A percentile compares a stretch with the other conserved stretches of the same genome.
These are phyloP conservation scores for Gaertneriomyces semiglobifer DNA, from an alignment of 192 early-diverging fungal genomes.

Conservation along the genomic window DNA sequence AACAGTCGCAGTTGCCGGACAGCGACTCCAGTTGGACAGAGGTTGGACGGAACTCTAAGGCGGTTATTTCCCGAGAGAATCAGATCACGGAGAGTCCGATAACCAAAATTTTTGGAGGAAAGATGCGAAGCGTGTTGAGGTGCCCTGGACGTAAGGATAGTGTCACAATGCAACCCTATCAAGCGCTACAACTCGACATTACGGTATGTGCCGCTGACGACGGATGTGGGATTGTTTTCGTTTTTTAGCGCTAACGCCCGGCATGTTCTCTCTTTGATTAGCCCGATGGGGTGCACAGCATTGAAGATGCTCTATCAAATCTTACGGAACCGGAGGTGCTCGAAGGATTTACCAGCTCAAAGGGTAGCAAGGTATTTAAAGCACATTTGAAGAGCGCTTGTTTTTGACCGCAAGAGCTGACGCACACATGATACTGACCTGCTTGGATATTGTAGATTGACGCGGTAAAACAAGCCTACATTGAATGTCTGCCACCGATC, in stretches of 20 bases:
- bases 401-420: background rate
- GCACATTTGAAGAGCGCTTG: background rate
- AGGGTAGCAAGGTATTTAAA: constrained; percentile 25
- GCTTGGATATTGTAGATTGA: constrained; percentile 30
- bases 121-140: constrained; percentile 70
- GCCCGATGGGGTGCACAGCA: constrained; percentile 64
- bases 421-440: background rate
- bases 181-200: constrained; percentile 84
- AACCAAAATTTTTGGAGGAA: constrained; percentile 81
- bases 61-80: constrained; percentile 51
- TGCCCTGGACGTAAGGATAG: constrained; percentile 73
- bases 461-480: constrained; percentile 78
- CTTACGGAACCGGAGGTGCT: constrained; percentile 75
- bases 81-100: constrained; percentile 46
- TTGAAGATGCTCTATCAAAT: constrained; percentile 83
- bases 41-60: constrained; percentile 84
- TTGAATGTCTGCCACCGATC: constrained; percentile 84
- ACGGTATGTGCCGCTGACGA: constrained; percentile 43
- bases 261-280: constrained; percentile 18
- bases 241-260: constrained; percentile 11
- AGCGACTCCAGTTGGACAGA: constrained; percentile 73
- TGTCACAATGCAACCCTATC: constrained; percentile 83
- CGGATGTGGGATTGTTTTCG: constrained; percentile 19
- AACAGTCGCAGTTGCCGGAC: background rate
- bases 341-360: constrained; percentile 63